phyloP scores from a whole-genome alignment of 2,329 filamentous ascomycete genomes.

The Xylaria multiplex region DNA sequence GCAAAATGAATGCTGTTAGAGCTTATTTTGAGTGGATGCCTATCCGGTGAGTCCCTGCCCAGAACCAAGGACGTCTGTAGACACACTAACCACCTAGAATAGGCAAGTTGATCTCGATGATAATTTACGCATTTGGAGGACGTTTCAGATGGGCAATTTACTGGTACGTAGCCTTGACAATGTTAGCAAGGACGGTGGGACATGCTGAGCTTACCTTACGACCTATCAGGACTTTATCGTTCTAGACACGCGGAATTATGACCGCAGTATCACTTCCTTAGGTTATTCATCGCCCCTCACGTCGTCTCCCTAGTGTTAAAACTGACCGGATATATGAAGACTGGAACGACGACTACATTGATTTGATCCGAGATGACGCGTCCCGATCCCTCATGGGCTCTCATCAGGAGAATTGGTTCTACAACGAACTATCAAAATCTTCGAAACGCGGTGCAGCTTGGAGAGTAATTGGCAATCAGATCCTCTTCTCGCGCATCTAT shows the following conservation, averaged over 20 bases:
- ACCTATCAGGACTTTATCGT: conserved; percentile 67
- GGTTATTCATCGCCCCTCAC: conserved; percentile 37
- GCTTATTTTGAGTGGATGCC: conserved; percentile 76
- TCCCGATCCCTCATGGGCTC: conserved; percentile 76
- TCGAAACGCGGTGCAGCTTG: conserved; percentile 73
- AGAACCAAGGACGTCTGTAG: conserved; percentile 15
- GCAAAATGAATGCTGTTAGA: conserved; percentile 78
- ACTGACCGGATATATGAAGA: conserved; percentile 52
- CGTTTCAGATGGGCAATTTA: conserved; percentile 72
- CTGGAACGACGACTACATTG: conserved; percentile 71
- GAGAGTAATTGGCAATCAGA: conserved; percentile 77
- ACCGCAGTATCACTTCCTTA: conserved; percentile 68
- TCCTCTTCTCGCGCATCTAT: conserved; percentile 69
- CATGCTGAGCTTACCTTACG: conserved; percentile 59
- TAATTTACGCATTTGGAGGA: conserved; percentile 74
- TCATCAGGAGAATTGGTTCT: conserved; percentile 80
- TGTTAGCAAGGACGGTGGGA: background rate
- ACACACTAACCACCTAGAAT: conserved; percentile 48
- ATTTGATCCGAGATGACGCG: conserved; percentile 71
- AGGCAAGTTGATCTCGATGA: conserved; percentile 74
- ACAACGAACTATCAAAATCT: conserved; percentile 66
- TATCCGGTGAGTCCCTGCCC: conserved; percentile 53
- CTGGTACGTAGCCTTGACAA: conserved; percentile 48
- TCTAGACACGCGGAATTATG: conserved; percentile 75
- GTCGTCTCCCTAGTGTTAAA: background rate